These are phyloP conservation scores for Suillus discolor DNA, from an alignment of 768 basidiomycete species.

Conservation along the genomic window DNA sequence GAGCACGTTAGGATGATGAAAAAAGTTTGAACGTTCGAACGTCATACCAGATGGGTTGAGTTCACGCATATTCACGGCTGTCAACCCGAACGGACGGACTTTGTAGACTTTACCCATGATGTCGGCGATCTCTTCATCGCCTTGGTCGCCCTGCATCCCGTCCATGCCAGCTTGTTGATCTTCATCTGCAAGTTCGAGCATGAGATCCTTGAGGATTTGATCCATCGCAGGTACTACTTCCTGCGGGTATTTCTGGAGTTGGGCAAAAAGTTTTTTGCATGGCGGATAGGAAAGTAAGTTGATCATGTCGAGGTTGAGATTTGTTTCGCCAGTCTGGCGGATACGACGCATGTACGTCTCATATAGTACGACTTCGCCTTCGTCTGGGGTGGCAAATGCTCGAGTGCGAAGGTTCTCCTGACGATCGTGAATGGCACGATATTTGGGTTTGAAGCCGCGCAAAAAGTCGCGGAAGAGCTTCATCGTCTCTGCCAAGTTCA, in stretches of 20 bases:
- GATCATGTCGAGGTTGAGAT: conserved; percentile 86
- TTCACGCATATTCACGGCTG: conserved; percentile 89
- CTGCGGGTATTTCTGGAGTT: conserved; percentile 92
- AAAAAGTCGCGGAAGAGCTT: conserved; percentile 87
- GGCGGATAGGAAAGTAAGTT: conserved; percentile 89
- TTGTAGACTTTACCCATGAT: conserved; percentile 90
- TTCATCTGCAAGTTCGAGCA: conserved; percentile 84
- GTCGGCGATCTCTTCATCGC: conserved; percentile 85
- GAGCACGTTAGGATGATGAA: conserved; percentile 8
- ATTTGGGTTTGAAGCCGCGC: conserved; percentile 91
- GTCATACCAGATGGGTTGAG: conserved; percentile 86
- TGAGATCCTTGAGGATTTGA: conserved; percentile 90
- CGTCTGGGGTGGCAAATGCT: conserved; percentile 58
- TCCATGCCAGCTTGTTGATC: conserved; percentile 72
- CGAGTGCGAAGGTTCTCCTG: conserved; percentile 55
- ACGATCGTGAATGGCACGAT: conserved; percentile 73
- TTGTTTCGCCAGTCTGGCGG: conserved; percentile 90
- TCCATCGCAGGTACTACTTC: conserved; percentile 98
- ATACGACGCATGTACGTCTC: conserved; percentile 81
- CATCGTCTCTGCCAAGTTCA: conserved; percentile 91
- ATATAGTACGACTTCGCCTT: conserved; percentile 72
- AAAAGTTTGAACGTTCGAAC: conserved; percentile 1
- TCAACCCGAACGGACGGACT: conserved; percentile 87
- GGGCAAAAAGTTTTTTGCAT: conserved; percentile 77
- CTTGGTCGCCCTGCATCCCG: conserved; percentile 75